Evolutionary conservation across 139 green algal genomes (phyloP).

Genomic region (Chloropicon primus): DNA sequence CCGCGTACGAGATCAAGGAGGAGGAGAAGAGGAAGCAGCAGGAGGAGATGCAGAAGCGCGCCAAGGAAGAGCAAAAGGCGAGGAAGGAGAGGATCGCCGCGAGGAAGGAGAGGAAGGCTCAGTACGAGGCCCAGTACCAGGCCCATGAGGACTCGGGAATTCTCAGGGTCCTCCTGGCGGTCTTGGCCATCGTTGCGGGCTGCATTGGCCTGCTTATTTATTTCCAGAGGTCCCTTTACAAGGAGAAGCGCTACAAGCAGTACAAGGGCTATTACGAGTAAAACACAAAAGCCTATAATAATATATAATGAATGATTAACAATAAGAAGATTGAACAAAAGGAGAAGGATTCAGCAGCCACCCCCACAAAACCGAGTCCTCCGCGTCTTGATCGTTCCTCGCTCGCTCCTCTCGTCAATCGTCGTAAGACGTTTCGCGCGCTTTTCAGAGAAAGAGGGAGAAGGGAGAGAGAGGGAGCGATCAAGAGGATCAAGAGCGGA

Average conservation of each 20-base stretch:
- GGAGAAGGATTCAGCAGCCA: too few relatives aligned
- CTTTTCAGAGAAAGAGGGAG: too few relatives aligned
- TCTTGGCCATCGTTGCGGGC: background rate
- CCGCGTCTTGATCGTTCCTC: too few relatives aligned
- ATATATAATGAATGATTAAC: too few relatives aligned
- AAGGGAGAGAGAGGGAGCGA: background rate
- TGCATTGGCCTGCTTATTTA: background rate
- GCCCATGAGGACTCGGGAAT: background rate
- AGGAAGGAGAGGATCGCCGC: background rate
- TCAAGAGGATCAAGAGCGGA: too few relatives aligned
- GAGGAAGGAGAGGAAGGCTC: background rate
- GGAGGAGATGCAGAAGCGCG: background rate
- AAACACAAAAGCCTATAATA: too few relatives aligned
- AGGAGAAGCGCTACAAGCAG: background rate
- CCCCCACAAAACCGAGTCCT: too few relatives aligned
- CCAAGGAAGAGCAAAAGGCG: background rate
- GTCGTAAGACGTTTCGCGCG: too few relatives aligned
- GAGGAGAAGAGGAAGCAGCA: background rate
- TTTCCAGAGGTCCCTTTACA: background rate
- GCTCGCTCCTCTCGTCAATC: too few relatives aligned
- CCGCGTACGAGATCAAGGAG: background rate
- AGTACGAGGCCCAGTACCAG: background rate
- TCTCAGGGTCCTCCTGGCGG: background rate
- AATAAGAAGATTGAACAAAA: too few relatives aligned
- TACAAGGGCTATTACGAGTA: background rate